These are phyloP conservation scores for Hypoxylon sp. DNA, from an alignment of 2,329 filamentous ascomycete genomes.

Conservation along the genomic window DNA sequence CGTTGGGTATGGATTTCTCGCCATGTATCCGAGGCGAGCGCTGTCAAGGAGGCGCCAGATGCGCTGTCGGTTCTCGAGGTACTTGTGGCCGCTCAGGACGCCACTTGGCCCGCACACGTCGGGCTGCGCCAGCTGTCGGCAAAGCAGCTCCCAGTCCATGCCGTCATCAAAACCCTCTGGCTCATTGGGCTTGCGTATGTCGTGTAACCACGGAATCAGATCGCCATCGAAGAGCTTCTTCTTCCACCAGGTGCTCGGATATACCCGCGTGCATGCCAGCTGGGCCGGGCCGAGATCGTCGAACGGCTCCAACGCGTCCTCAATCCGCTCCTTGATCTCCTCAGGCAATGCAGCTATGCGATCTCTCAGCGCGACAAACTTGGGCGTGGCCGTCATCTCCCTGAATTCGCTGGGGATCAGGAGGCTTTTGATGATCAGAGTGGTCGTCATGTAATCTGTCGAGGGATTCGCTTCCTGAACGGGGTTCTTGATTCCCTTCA, in stretches of 20 bases:
- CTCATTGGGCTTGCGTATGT: background rate
- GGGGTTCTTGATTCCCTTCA: background rate
- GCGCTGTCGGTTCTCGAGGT: constrained; percentile 46
- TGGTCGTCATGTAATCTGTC: background rate
- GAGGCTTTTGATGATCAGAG: background rate
- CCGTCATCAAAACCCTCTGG: background rate
- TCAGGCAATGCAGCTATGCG: constrained; percentile 17
- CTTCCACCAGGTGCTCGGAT: constrained; percentile 42
- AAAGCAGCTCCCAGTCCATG: constrained; percentile 50
- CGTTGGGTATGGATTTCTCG: background rate
- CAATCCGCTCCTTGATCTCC: constrained; percentile 35
- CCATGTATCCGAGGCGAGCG: constrained; percentile 34
- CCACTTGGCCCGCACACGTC: constrained; percentile 28
- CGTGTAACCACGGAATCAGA: constrained; percentile 48
- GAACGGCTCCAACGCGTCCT: constrained; percentile 38
- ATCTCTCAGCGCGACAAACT: background rate
- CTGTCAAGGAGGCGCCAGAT: constrained; percentile 47
- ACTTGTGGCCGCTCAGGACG: background rate
- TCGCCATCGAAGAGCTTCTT: constrained; percentile 32
- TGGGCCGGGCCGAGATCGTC: constrained; percentile 9
- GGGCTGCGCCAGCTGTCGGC: constrained; percentile 42
- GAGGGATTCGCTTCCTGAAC: constrained; percentile 28
- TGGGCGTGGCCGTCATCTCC: background rate
- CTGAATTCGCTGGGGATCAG: background rate
- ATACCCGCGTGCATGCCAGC: constrained; percentile 39